phyloP scores from a whole-genome alignment of 2,329 filamentous ascomycete species.

The Trichoderma breve region DNA sequence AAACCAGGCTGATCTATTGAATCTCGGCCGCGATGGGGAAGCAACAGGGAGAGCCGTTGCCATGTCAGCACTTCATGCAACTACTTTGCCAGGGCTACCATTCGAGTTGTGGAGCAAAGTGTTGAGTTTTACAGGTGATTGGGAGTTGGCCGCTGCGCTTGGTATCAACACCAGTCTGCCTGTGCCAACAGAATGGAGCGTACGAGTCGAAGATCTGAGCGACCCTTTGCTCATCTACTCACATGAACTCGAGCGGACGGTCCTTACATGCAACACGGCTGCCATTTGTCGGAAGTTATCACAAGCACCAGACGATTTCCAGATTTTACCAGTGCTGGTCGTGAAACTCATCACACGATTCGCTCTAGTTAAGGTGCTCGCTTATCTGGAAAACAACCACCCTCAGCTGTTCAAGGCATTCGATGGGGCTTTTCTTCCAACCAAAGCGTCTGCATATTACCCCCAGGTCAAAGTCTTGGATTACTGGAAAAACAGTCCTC shows the following conservation, averaged over 20 bases:
- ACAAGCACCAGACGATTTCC: constrained; percentile 66
- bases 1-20: constrained; percentile 73
- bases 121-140: constrained; percentile 79
- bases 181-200: constrained; percentile 67
- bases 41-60: constrained; percentile 43
- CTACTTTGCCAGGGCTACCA: constrained; percentile 57
- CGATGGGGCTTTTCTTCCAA: constrained; percentile 79
- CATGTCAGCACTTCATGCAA: constrained; percentile 33
- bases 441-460: constrained; percentile 84
- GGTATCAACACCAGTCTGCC: constrained; percentile 76
- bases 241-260: constrained; percentile 79
- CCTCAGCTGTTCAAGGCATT: constrained; percentile 80
- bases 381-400: constrained; percentile 61
- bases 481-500: constrained; percentile 84
- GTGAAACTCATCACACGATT: constrained; percentile 92
- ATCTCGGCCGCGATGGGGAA: constrained; percentile 69
- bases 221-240: constrained; percentile 70
- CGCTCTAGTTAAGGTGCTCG: constrained; percentile 74
- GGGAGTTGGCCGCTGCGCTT: constrained; percentile 82
- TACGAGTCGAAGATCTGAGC: constrained; percentile 55
- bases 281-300: constrained; percentile 74
- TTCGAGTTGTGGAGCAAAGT: constrained; percentile 89
- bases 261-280: constrained; percentile 68
- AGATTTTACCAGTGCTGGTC: constrained; percentile 72
- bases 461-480: constrained; percentile 80